Conservation (phyloP, 169 alveolate genomes). For the Plasmodium gaboni region DNA sequence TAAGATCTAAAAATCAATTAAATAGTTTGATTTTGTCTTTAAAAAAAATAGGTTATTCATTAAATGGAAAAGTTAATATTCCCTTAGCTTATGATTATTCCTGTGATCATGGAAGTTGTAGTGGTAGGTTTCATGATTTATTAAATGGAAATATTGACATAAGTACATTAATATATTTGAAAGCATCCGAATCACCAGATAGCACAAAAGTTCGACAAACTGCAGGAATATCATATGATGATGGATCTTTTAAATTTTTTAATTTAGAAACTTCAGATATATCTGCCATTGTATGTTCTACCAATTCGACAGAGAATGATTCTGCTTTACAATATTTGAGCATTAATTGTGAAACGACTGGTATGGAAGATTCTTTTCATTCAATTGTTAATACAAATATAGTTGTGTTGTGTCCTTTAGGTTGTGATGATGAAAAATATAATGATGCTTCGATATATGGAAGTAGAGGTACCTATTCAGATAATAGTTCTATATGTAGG, state of each 20-base stretch:
- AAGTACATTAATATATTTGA: constrained; percentile 79
- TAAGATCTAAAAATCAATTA: constrained; percentile 86
- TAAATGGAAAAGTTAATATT: constrained; percentile 85
- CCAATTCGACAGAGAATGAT: constrained; percentile 87
- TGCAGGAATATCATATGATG: constrained; percentile 88
- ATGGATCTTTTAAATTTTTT: constrained; percentile 86
- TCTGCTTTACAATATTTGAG: constrained; percentile 77
- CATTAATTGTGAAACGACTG: constrained; percentile 78
- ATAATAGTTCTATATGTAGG: constrained; percentile 90
- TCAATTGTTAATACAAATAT: constrained; percentile 87
- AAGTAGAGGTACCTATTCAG: constrained; percentile 88
- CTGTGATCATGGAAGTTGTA: constrained; percentile 86
- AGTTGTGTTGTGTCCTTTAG: constrained; percentile 89
- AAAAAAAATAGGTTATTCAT: constrained; percentile 86
- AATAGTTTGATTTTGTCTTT: constrained; percentile 85
- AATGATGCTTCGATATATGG: constrained; percentile 85
- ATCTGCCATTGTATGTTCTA: constrained; percentile 91
- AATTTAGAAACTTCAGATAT: constrained; percentile 88
- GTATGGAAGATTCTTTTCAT: constrained; percentile 57
- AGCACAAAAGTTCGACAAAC: constrained; percentile 81
- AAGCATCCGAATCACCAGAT: constrained; percentile 73
- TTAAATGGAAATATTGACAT: constrained; percentile 81
- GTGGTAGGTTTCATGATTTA: constrained; percentile 89
- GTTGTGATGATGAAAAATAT: constrained; percentile 81
- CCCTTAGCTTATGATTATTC: constrained; percentile 91